Evolutionary conservation across 2,329 filamentous ascomycete genomes (phyloP), one percentile per base, ranked within the genome.

Genomic region (Seiridium unicorne): DNA sequence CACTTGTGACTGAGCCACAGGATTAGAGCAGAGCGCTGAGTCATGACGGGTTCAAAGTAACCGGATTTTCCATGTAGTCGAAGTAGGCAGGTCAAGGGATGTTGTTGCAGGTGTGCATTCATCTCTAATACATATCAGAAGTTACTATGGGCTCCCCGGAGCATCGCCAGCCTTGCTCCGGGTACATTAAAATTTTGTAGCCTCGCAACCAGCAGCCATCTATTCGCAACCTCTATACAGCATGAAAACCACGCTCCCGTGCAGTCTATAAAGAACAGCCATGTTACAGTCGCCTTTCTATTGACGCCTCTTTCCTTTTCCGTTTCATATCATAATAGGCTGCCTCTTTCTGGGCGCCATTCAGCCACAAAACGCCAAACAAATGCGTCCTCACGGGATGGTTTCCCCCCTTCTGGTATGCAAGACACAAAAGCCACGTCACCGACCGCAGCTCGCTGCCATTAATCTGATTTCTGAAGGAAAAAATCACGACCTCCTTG

Each of bases 401-500:
- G 18, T 26, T 26, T 26, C 18, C 18, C 18, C 18, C 18, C 18
- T 26, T 26, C 18, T 2, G 18, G 18, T 26, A 26, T 26, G 18
- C 18, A 26, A 26, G 18, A 26, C 18, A 26, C 18, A 26, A 26
- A 26, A 26, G 18, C 18, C 18, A 26, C 18, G 18, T 26, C 18
- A 55, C 38, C 53, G 34, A 32, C 35, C 35, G 34, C 35, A 11
- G 32, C 47, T 49, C 47, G 26, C 26, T 26, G 10, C 3, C 26
- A 7, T 49, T 10, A 10, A 32, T 10, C 9, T 31, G 8, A 13
- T 8, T 26, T 49, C 35, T 7, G 31, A 9, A 26, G 18, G 18
- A 26, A 26, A 26, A 26, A 26, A 26, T 9, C 35, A 44, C 34
- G 51, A 38, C 51, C 60, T 61, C n/a, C 57, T 56, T n/a, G 57